Evolutionary conservation across 2,329 filamentous ascomycete genomes (phyloP).

Genomic region (Zasmidium angulare): DNA sequence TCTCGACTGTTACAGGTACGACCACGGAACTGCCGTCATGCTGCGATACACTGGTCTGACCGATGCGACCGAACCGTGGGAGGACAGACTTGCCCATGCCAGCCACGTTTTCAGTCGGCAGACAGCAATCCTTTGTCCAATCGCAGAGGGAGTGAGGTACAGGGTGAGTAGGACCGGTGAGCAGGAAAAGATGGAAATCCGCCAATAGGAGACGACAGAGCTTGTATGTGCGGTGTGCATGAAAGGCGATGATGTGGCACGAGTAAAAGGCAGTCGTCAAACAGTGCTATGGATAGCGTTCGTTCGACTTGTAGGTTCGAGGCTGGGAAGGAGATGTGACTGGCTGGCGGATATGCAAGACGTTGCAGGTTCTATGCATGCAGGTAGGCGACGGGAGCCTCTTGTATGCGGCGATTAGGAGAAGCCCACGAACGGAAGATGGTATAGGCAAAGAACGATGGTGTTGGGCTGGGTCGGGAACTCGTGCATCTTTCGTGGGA

Average conservation of each 20-base stretch:
- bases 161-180: no score
- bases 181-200: no score
- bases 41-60: no score
- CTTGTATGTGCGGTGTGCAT: background rate
- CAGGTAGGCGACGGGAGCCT: background rate
- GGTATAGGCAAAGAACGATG: background rate
- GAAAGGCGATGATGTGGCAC: conserved; percentile 3
- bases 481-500: no score
- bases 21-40: no score
- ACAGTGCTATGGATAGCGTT: background rate
- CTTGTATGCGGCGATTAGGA: background rate
- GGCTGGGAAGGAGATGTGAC: background rate
- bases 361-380: no score
- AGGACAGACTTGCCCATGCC: no score
- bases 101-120: no score
- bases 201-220: background rate
- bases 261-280: background rate
- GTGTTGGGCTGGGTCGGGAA: background rate
- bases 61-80: no score
- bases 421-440: background rate
- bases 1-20: no score
- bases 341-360: background rate
- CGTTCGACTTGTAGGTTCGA: background rate
- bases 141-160: no score
- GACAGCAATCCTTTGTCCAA: no score